These are phyloP conservation scores for Alternaria brassicicola DNA, from an alignment of 2,329 filamentous ascomycete species.

Conservation along the genomic window DNA sequence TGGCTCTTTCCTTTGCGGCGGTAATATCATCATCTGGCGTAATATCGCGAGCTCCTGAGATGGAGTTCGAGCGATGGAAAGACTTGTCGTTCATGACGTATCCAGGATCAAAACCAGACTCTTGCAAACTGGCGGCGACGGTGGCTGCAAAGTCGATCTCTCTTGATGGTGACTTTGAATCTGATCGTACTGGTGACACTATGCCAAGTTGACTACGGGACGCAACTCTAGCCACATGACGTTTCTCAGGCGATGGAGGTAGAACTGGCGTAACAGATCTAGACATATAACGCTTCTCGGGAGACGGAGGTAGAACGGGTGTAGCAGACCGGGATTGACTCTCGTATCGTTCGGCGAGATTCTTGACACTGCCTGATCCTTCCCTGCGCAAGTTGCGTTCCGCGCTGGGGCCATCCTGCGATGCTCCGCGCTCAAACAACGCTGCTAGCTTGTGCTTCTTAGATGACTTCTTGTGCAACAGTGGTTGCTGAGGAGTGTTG, in stretches of 20 bases:
- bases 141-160: constrained; percentile 57
- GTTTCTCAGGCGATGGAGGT: constrained; percentile 19
- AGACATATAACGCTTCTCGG: constrained; percentile 21
- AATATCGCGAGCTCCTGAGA: constrained; percentile 34
- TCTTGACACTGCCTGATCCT: constrained; percentile 29
- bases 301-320: constrained; percentile 20
- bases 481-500: constrained; percentile 10
- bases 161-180: constrained; percentile 34
- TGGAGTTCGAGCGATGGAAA: constrained; percentile 42
- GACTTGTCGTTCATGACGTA: constrained; percentile 53
- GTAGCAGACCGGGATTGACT: constrained; percentile 29
- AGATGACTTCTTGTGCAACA: constrained; percentile 46
- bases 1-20: constrained; percentile 37
- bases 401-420: constrained; percentile 8
- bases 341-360: constrained; percentile 33
- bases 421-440: constrained; percentile 38
- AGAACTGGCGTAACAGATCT: constrained; percentile 20
- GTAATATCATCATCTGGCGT: constrained; percentile 42
- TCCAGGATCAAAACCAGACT: constrained; percentile 55
- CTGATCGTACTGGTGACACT: constrained; percentile 34
- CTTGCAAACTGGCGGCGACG: constrained; percentile 53
- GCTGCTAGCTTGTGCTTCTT: constrained; percentile 47
- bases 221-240: constrained; percentile 20
- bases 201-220: constrained; percentile 22
- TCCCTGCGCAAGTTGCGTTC: constrained; percentile 21